These are phyloP conservation scores for Anethum foeniculum DNA, from an alignment of 140 eudicot species.

Conservation along the genomic window DNA sequence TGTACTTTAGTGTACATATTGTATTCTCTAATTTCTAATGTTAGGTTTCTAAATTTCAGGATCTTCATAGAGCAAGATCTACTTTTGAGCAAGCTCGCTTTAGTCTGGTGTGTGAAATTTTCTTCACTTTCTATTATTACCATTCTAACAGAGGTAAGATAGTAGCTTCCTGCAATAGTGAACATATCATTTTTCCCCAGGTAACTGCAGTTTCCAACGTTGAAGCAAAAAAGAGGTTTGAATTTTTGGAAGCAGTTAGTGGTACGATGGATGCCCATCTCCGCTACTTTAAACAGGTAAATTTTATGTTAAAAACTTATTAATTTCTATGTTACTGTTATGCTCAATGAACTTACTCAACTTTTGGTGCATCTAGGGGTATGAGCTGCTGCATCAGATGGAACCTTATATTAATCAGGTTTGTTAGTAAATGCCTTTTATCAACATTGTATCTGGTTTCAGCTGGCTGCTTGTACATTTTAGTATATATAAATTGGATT, in stretches of 20 bases:
- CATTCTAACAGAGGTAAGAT: background rate
- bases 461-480: background rate
- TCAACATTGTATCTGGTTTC: background rate
- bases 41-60: slow-evolving; percentile 38
- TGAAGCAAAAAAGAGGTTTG: slow-evolving; percentile 96
- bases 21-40: slow-evolving; percentile 10
- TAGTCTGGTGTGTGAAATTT: slow-evolving; percentile 53
- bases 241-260: slow-evolving; percentile 95
- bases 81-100: slow-evolving; percentile 96
- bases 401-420: slow-evolving; percentile 98
- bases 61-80: slow-evolving; percentile 86
- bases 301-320: background rate
- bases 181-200: slow-evolving; percentile 26
- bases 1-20: background rate
- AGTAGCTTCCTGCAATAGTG: background rate
- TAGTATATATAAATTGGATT: background rate
- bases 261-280: slow-evolving; percentile 98
- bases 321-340: background rate
- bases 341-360: slow-evolving; percentile 6
- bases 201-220: slow-evolving; percentile 89
- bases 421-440: slow-evolving; percentile 15
- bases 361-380: slow-evolving; percentile 50
- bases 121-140: background rate
- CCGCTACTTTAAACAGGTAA: slow-evolving; percentile 94
- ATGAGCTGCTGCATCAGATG: slow-evolving; percentile 98